Conservation (phyloP, 2,329 filamentous ascomycete species). For the Colletotrichum phormii region DNA sequence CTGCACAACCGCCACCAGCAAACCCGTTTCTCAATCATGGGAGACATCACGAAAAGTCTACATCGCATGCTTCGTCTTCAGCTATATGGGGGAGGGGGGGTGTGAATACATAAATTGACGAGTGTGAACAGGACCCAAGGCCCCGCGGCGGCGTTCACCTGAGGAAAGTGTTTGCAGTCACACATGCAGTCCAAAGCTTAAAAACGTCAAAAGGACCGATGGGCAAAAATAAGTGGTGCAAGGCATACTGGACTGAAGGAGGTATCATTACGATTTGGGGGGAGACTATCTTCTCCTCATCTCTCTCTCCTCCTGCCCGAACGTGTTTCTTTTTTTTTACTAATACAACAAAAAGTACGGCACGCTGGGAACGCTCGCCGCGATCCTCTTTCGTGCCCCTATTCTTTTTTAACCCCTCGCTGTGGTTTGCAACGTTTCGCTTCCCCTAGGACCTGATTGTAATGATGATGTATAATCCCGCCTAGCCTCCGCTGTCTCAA, state of each 20-base stretch:
- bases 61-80: background rate
- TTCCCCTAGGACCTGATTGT: background rate
- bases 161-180: background rate
- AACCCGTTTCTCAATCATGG: background rate
- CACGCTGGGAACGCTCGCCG: background rate
- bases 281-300: background rate
- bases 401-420: background rate
- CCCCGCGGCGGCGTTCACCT: too few relatives aligned
- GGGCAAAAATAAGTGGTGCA: background rate
- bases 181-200: background rate
- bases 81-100: too few relatives aligned
- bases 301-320: background rate
- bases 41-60: background rate
- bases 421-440: background rate
- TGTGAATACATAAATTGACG: background rate
- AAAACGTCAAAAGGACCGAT: background rate
- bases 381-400: background rate
- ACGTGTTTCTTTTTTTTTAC: background rate
- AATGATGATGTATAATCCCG: background rate
- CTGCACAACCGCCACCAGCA: background rate
- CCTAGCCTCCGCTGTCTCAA: background rate
- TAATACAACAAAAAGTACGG: background rate
- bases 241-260: background rate
- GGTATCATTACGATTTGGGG: conserved; percentile 7
- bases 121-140: background rate